These are phyloP conservation scores for Brassica juncea DNA, from an alignment of 345 rosid species.

Conservation along the genomic window DNA sequence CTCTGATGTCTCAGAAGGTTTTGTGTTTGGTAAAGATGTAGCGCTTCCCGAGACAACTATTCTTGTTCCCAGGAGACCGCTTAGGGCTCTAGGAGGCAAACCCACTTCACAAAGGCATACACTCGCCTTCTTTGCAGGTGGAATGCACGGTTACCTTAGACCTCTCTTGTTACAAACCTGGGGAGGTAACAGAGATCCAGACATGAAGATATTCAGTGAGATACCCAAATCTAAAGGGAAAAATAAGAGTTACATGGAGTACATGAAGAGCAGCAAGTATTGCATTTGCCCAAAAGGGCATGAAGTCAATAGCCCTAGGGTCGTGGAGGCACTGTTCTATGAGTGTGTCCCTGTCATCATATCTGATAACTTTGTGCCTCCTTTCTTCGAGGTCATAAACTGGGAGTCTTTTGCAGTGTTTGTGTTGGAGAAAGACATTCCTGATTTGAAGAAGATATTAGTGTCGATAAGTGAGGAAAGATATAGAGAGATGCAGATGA, in stretches of 20 bases:
- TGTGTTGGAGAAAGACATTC: slow-evolving; percentile 80
- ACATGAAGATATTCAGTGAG: slow-evolving; percentile 72
- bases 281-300: slow-evolving; percentile 93
- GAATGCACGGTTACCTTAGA: slow-evolving; percentile 87
- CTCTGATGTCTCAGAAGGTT: slow-evolving; percentile 80
- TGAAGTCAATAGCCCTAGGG: slow-evolving; percentile 93
- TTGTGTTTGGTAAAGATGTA: slow-evolving; percentile 81
- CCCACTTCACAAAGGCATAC: slow-evolving; percentile 66
- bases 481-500: slow-evolving; percentile 67
- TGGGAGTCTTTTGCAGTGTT: slow-evolving; percentile 95
- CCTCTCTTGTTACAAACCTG: slow-evolving; percentile 73
- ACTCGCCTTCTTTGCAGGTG: slow-evolving; percentile 90
- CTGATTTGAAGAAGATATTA: slow-evolving; percentile 75
- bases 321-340: slow-evolving; percentile 83
- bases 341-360: slow-evolving; percentile 94
- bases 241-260: slow-evolving; percentile 55
- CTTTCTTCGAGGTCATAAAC: slow-evolving; percentile 73
- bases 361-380: slow-evolving; percentile 90
- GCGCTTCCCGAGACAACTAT: slow-evolving; percentile 87
- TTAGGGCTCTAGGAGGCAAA: slow-evolving; percentile 69
- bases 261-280: slow-evolving; percentile 95
- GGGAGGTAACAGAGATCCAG: slow-evolving; percentile 78
- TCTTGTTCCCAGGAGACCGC: slow-evolving; percentile 56
- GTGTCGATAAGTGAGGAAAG: slow-evolving; percentile 58
- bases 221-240: slow-evolving; percentile 65